A percentile compares a stretch with the other conserved stretches of the same genome.
Evolutionary conservation across 1,284 basidiomycete genomes (phyloP).

Genomic region (Afroboletus lepidellus): DNA sequence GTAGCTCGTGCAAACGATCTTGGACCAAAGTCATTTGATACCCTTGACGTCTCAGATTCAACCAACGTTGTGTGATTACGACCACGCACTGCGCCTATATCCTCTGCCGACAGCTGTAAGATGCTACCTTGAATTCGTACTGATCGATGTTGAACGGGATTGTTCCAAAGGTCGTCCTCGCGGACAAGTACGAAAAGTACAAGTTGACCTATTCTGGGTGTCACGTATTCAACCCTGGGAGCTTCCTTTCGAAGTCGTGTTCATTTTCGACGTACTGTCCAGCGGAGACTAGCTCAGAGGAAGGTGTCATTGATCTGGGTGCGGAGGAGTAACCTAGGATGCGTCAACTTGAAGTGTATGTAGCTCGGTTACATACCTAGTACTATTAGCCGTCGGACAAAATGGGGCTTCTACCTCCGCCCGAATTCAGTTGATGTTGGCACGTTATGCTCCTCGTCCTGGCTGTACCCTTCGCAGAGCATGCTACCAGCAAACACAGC

Average conservation of each 20-base stretch:
- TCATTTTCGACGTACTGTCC: constrained; percentile 90
- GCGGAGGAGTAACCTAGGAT: constrained; percentile 34
- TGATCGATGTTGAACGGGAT: constrained; percentile 9
- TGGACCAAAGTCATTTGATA: constrained; percentile 90
- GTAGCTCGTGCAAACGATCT: constrained; percentile 88
- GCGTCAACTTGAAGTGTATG: no score
- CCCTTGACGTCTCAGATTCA: constrained; percentile 84
- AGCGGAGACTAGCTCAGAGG: constrained; percentile 71
- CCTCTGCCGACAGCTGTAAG: constrained; percentile 88
- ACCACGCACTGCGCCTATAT: constrained; percentile 91
- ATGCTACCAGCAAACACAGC: constrained; percentile 4
- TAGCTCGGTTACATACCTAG: no score
- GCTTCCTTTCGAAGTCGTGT: constrained; percentile 77
- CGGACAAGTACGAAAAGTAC: constrained; percentile 95
- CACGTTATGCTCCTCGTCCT: constrained; percentile 15
- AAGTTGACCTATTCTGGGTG: constrained; percentile 98
- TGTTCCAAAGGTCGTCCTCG: constrained; percentile 76
- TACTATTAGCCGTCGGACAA: background rate
- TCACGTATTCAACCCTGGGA: constrained; percentile 98
- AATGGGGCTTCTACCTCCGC: background rate
- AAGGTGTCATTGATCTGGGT: constrained; percentile 48
- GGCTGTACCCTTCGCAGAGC: constrained; percentile 8
- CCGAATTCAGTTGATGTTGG: constrained; percentile 23
- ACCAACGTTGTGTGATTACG: constrained; percentile 88
- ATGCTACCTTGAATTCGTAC: background rate